A percentile compares a stretch with the other conserved stretches of the same genome.
These are phyloP conservation scores for Amanita phalloides DNA, from an alignment of 768 basidiomycete genomes.

Conservation along the genomic window DNA sequence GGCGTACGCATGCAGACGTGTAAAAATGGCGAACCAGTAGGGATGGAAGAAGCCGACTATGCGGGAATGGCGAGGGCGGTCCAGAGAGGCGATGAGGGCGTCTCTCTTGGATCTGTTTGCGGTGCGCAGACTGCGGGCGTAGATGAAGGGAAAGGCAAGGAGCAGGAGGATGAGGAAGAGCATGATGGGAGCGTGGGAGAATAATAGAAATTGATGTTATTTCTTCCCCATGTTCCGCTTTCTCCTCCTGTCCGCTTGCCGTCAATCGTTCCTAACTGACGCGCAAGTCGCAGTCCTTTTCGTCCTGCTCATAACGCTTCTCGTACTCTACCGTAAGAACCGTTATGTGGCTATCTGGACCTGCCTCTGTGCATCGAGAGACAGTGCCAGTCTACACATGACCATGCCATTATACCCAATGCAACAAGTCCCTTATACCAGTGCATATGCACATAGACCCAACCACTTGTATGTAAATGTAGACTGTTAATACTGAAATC, in stretches of 20 bases:
- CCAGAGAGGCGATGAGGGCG: not conserved
- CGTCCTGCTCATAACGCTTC: not conserved
- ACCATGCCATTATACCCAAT: not conserved
- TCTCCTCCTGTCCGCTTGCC: not conserved
- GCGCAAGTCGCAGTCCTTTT: not conserved
- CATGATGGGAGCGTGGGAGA: not conserved
- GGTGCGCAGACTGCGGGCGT: not conserved
- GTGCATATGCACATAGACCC: not conserved
- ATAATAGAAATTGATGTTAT: not conserved
- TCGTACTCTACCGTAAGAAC: not conserved
- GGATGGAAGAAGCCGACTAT: constrained; percentile 90
- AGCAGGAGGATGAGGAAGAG: not conserved
- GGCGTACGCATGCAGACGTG: constrained; percentile 8
- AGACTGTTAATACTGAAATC: not conserved
- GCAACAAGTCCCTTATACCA: not conserved
- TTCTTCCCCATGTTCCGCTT: not conserved
- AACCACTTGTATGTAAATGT: not conserved
- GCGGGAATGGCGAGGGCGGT: constrained; percentile 8
- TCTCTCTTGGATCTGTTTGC: not conserved
- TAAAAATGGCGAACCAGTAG: constrained; percentile 60
- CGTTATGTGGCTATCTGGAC: not conserved
- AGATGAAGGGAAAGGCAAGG: not conserved
- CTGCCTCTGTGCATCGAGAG: not conserved
- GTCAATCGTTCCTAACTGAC: not conserved
- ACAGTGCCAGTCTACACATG: not conserved